These are phyloP conservation scores for bread wheat (Triticum aestivum) DNA, from an alignment of 176 grass and related monocot species.

Conservation along the genomic window IWGSC_CS_RefSeq_v2.1 NC_057806.1:631138721-631139220, in stretches of 20 bases:
- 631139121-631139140: no score
- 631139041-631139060: neutral
- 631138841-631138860: neutral
- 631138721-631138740: neutral
- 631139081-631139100: neutral
- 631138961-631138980: neutral
- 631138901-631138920: neutral
- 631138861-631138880: neutral
- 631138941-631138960: neutral
- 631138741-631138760: conserved; percentile 4
- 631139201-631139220: neutral
- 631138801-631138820: neutral
- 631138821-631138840: no score
- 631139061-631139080: neutral
- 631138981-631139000: neutral
- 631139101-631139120: neutral
- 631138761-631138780: neutral
- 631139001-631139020: neutral
- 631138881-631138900: neutral
- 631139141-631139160: neutral
- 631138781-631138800: conserved; percentile 9
- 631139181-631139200: no score
- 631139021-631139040: neutral
- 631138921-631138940: neutral
- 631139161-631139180: neutral